Base-by-base conservation (phyloP, 495 filamentous ascomycete species). In the Chlorociboria aeruginascens region DNA sequence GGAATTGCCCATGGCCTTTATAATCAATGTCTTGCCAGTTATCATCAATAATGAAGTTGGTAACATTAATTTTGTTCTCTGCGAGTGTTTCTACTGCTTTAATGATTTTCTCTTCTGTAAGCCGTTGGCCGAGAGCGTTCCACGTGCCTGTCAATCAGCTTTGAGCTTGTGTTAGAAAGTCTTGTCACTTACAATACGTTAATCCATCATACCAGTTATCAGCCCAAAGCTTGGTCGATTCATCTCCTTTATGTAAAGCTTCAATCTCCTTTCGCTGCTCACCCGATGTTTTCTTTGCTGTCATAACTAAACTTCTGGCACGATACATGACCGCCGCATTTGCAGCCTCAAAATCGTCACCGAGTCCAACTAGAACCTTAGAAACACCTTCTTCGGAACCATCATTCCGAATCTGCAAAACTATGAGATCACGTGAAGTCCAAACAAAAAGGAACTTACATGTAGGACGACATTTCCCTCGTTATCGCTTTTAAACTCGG, bases 11-110 rank as follows among this genome's bases (percentile, higher is more conserved):
- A 6, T 64, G 46, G 2, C 66, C 71, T 47, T 53, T 43, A 39
- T 70, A 69, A 57, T 78, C 73, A 29, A 95, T 69, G 14, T 82
- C 74, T 63, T 98, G 92, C 92, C 92, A 98, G 56, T 94, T 94
- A 59, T 98, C 92, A 55, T 97, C 90, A 45, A 96, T 92, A 48
- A 95, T 94, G 1, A 97, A 65, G 51, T 79, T 88, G 3, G 78
- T 78, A 35, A 96, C 74, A 9, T 79, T 77, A 54, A 98, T 85
- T 1, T 79, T 78, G 43, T 85, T 73, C 14, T 79, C 65, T 30
- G 82, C 76, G 39, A 97, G 66, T 0, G 71, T 67, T 50, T 85
- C 75, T 8, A 98, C 67, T 10, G 89, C 87, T 29, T 75, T 61
- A 17, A 88, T 58, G 17, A 98, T 77, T 55, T 85, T 92, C 4